Conservation (phyloP, 495 filamentous ascomycete genomes). For the Penicillium ucsense region DNA sequence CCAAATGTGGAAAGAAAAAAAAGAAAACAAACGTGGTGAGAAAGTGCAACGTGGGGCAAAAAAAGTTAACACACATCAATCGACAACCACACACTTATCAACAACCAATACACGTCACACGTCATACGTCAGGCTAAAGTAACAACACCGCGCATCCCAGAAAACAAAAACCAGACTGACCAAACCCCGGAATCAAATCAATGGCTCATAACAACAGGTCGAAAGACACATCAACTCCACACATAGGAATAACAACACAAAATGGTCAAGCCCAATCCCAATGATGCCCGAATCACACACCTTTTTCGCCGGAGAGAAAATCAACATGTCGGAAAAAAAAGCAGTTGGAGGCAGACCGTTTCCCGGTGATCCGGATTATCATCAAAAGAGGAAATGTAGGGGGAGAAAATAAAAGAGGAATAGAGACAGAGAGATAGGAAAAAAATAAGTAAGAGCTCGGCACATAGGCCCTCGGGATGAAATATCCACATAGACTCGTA, state of each 20-base stretch:
- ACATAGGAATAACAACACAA: neutral
- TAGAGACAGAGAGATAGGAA: neutral
- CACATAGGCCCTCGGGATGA: too few species aligned
- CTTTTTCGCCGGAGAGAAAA: constrained; percentile 2
- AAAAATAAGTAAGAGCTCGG: neutral
- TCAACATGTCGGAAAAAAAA: neutral
- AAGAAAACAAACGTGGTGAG: too few species aligned
- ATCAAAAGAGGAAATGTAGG: neutral
- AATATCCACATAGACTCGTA: too few species aligned
- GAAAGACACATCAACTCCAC: too few species aligned
- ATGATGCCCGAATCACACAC: constrained; percentile 12
- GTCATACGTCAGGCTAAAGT: constrained; percentile 23
- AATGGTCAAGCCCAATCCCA: constrained; percentile 8
- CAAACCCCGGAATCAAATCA: neutral
- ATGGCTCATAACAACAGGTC: too few species aligned
- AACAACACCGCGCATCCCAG: neutral
- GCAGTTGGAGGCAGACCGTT: neutral
- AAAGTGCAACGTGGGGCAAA: too few species aligned
- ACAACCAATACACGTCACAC: constrained; percentile 14
- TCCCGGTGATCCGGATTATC: too few species aligned
- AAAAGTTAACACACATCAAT: neutral
- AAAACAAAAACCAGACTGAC: constrained; percentile 14
- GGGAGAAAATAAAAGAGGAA: constrained; percentile 1
- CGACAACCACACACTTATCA: neutral
- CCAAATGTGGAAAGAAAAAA: constrained; percentile 13